A percentile compares a stretch with the other conserved stretches of the same genome.
phyloP scores from a whole-genome alignment of 192 early-diverging fungal species.

The Oehlia diaphana region DNA sequence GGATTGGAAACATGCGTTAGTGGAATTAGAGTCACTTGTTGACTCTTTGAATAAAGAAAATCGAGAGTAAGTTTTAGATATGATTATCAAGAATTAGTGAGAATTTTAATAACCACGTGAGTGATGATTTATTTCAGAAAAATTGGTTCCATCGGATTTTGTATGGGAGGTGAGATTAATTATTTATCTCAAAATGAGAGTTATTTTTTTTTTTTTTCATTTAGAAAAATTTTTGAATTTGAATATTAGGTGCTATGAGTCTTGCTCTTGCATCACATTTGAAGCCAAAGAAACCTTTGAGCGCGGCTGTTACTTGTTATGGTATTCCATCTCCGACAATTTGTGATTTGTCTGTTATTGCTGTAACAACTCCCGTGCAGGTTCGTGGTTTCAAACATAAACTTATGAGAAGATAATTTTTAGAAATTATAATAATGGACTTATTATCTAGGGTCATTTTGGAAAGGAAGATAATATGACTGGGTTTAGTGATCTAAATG shows the following conservation, averaged over 20 bases:
- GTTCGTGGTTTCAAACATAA: not conserved
- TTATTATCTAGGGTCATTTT: not conserved
- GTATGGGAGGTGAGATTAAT: constrained; percentile 48
- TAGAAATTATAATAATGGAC: not conserved
- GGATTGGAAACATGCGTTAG: constrained; percentile 45
- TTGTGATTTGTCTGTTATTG: constrained; percentile 32
- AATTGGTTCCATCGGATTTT: constrained; percentile 50
- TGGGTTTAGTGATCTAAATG: constrained; percentile 38
- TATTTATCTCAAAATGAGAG: not conserved
- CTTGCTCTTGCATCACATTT: constrained; percentile 44
- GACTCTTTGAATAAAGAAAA: constrained; percentile 24
- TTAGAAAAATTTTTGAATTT: not conserved
- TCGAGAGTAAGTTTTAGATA: constrained; percentile 24
- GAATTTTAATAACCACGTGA: not conserved
- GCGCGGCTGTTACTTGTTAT: constrained; percentile 35
- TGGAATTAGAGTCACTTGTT: constrained; percentile 29
- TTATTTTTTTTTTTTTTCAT: not conserved
- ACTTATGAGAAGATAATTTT: not conserved
- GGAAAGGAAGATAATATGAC: constrained; percentile 28
- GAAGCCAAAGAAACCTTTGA: constrained; percentile 29
- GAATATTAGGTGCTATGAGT: constrained; percentile 18
- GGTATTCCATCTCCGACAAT: constrained; percentile 32
- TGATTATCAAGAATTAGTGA: not conserved
- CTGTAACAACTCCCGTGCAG: constrained; percentile 31
- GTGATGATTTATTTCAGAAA: constrained; percentile 24